Percentiles rank a stretch among this genome's conserved stretches.
Evolutionary conservation across 2,329 filamentous ascomycete genomes (phyloP).

Genomic region (Penicillium sp.): DNA sequence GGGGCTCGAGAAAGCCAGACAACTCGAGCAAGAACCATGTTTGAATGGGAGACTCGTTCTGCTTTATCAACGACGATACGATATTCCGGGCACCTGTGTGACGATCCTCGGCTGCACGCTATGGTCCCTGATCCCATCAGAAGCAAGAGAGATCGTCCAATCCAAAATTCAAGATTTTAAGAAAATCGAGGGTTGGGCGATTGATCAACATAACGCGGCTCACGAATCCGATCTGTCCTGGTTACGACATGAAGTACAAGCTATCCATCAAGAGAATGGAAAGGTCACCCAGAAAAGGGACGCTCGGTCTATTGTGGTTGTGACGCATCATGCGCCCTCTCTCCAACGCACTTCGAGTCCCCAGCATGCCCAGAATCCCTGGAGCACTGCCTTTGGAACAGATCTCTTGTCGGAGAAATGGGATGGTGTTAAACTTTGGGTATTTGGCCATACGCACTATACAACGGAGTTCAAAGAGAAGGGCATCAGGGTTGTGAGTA

Average conservation of each 20-base stretch:
- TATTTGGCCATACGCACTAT: slow-evolving; percentile 47
- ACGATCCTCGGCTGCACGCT: slow-evolving; percentile 56
- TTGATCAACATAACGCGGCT: slow-evolving; percentile 40
- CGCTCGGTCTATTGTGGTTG: slow-evolving; percentile 37
- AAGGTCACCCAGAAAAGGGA: not conserved
- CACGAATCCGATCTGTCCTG: slow-evolving; percentile 50
- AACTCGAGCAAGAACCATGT: slow-evolving; percentile 27
- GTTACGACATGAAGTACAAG: slow-evolving; percentile 42
- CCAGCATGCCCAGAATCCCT: slow-evolving; percentile 46
- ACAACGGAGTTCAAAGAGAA: slow-evolving; percentile 39
- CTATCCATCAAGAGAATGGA: slow-evolving; percentile 14
- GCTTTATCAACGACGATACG: slow-evolving; percentile 24
- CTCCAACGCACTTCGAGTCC: slow-evolving; percentile 48
- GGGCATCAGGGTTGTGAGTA: slow-evolving; percentile 39
- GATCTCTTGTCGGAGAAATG: slow-evolving; percentile 39
- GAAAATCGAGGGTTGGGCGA: slow-evolving; percentile 51
- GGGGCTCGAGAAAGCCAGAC: slow-evolving; percentile 21
- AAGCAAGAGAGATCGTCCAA: slow-evolving; percentile 39
- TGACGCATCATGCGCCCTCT: slow-evolving; percentile 57
- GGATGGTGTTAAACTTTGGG: slow-evolving; percentile 38
- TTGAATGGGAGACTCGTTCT: slow-evolving; percentile 26
- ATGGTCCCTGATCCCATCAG: slow-evolving; percentile 50
- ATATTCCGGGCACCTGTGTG: slow-evolving; percentile 33
- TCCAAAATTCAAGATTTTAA: slow-evolving; percentile 47
- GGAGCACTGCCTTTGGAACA: slow-evolving; percentile 52